Evolutionary conservation across 208 protist species (phyloP), one percentile per base, ranked within the genome.

Genomic region (Acanthamoeba triangularis): DNA sequence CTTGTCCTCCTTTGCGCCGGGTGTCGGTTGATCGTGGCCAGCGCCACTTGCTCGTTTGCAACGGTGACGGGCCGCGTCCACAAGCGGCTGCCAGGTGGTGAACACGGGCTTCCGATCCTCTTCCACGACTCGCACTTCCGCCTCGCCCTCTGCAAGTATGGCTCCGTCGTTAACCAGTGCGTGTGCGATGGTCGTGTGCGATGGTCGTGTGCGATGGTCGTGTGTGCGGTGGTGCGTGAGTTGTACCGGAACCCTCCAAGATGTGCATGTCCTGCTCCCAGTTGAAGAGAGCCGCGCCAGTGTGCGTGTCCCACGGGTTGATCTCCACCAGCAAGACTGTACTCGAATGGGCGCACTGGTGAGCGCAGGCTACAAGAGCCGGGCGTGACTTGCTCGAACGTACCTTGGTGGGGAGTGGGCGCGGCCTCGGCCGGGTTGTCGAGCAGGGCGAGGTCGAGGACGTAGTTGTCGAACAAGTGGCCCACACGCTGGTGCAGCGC

Each of bases 281-380:
- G 37, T 44, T 25, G 20, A 80, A 80, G 35, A 80, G 35, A 1
- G 72, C 72, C 13, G 72, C 72, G 8, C 72, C 72, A 20, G 72
- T 80, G 72, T 80, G 72, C 72, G 72, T 44, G 30, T 80, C 72
- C 72, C 72, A 80, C 72, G 72, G 72, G 37, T 80, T 80, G 30
- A 80, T 80, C 35, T 80, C 72, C 16, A 80, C 72, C 37, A 80
- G 33, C 72, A 80, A 23, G 11, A 30, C 72, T 80, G 28, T 7
- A 59, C 52, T 5, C 52, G 52, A 59, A 14, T 2, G 52, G 16
- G 16, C 13, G 13, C n/a, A 23, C 52, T 23, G 72, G n/a, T n/a
- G n/a, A n/a, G n/a, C n/a, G n/a, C n/a, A n/a, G n/a, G n/a, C n/a
- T n/a, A n/a, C n/a, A n/a, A n/a, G n/a, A n/a, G n/a, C n/a, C n/a